Evolutionary conservation across 2,329 filamentous ascomycete species (phyloP).

Genomic region (Fusarium tanahbumbuense): DNA sequence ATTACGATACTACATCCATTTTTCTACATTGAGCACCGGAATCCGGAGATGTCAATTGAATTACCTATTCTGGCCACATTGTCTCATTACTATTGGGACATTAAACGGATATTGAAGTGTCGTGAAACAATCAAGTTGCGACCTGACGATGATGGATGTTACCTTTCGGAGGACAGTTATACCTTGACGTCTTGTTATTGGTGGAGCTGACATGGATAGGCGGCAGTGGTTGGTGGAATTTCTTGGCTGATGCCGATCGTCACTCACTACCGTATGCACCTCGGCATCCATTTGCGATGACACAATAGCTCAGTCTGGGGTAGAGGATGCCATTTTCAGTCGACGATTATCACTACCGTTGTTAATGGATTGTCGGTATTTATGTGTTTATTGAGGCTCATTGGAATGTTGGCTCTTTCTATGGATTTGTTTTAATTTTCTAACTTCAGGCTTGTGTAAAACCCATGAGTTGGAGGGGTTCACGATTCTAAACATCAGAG

Average conservation of each 20-base stretch:
- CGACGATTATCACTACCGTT: too few relatives aligned
- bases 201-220: neutral
- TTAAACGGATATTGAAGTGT: neutral
- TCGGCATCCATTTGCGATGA: neutral
- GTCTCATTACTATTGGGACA: neutral
- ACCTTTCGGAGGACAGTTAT: neutral
- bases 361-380: too few relatives aligned
- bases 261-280: neutral
- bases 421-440: too few relatives aligned
- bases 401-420: too few relatives aligned
- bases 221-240: slow-evolving; percentile 2
- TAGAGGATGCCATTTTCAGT: neutral
- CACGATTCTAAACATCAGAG: too few relatives aligned
- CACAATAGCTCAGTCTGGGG: neutral
- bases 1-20: neutral
- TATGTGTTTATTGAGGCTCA: too few relatives aligned
- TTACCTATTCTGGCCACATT: slow-evolving; percentile 17
- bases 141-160: neutral
- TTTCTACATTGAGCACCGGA: slow-evolving; percentile 23
- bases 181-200: neutral
- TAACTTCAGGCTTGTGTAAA: too few relatives aligned
- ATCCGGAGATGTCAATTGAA: neutral
- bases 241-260: neutral
- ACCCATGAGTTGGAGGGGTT: too few relatives aligned
- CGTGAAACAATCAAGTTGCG: slow-evolving; percentile 16